Conservation (phyloP, 2,329 filamentous ascomycete genomes). For the Sporothrix globosa region DNA sequence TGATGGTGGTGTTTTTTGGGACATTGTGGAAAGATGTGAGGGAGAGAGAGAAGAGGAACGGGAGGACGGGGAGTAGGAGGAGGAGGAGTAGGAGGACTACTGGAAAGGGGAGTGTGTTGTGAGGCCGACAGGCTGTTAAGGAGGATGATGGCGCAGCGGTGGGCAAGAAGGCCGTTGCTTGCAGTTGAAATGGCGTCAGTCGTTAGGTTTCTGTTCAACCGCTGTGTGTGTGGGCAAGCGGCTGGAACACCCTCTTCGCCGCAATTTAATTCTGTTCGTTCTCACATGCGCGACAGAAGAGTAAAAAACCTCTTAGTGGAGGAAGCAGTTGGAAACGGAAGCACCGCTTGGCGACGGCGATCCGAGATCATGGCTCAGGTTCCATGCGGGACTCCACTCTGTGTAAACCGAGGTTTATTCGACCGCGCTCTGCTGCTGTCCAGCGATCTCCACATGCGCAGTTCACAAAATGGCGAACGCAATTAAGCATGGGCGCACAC, state of each 20-base stretch:
- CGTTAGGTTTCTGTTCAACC: not conserved
- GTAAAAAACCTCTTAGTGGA: not conserved
- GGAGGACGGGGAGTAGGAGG: not conserved
- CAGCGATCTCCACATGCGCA: too few species aligned
- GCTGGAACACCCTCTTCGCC: not conserved
- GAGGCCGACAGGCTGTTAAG: not conserved
- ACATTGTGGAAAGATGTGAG: constrained; percentile 4
- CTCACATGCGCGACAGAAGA: not conserved
- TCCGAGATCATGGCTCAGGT: not conserved
- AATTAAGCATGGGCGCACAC: not conserved
- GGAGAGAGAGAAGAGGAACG: not conserved
- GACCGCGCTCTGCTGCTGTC: not conserved
- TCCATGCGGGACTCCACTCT: not conserved
- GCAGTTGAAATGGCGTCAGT: not conserved
- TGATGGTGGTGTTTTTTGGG: not conserved
- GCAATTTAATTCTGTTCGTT: not conserved
- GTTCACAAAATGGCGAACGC: too few species aligned
- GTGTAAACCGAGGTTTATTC: constrained; percentile 20
- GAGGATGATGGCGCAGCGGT: not conserved
- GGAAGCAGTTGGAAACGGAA: not conserved
- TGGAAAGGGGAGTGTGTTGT: not conserved
- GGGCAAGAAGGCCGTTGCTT: not conserved
- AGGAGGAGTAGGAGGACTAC: not conserved
- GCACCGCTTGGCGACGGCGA: constrained; percentile 3
- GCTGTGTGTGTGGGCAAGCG: not conserved